phyloP scores from a whole-genome alignment of 805 yeast species.

The Yarrowia alimentaria region DNA sequence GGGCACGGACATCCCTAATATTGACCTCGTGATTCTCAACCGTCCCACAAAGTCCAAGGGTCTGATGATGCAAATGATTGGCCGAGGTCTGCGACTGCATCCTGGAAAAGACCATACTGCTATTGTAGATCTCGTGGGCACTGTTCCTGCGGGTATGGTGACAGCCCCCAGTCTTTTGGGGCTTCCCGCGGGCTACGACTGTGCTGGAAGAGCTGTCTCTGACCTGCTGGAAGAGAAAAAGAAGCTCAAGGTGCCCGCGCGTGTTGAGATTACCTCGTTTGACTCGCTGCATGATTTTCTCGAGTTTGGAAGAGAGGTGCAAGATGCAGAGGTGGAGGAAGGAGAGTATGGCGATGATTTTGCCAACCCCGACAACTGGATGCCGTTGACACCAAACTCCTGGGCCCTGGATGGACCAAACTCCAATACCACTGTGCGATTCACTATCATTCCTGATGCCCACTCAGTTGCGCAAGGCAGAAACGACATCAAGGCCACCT shows the following conservation, averaged over 20 bases:
- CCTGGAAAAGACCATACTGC: constrained; percentile 64
- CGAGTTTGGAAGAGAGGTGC: constrained; percentile 11
- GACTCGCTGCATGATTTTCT: constrained; percentile 12
- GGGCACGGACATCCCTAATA: constrained; percentile 90
- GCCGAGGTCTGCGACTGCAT: constrained; percentile 75
- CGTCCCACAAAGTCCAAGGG: constrained; percentile 78
- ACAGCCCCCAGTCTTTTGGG: constrained; percentile 56
- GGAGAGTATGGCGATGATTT: constrained; percentile 18
- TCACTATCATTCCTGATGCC: constrained; percentile 1
- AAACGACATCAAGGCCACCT: neutral
- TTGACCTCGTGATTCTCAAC: constrained; percentile 74
- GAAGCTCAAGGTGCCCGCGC: neutral
- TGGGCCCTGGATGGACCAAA: neutral
- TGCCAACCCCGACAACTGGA: constrained; percentile 22
- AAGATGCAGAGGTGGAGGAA: constrained; percentile 2
- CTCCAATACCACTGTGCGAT: neutral
- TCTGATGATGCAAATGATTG: constrained; percentile 80
- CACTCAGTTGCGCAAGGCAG: neutral
- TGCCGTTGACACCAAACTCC: constrained; percentile 14
- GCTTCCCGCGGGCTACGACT: constrained; percentile 6
- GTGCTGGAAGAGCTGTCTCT: neutral
- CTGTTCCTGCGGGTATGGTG: constrained; percentile 48
- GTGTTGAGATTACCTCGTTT: constrained; percentile 5
- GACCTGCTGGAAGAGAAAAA: constrained; percentile 11
- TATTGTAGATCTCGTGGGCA: constrained; percentile 73